Base-by-base conservation (phyloP, 495 filamentous ascomycete species). In the Xylaria castorea region DNA sequence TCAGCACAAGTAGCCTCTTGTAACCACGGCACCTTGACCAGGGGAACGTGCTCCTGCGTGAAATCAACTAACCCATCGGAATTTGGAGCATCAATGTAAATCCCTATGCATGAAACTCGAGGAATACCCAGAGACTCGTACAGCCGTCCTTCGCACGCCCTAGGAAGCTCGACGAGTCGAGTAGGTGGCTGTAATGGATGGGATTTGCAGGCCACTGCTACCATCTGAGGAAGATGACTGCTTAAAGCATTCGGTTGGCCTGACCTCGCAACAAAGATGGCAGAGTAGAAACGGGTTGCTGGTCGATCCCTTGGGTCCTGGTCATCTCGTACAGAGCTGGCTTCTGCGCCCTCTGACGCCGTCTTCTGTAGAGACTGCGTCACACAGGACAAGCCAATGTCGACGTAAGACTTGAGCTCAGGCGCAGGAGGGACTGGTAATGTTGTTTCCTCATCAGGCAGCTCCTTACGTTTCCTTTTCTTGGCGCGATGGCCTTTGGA, bases 221-320 rank as follows among this genome's bases (percentile, higher is more conserved):
- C 81, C 75, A 91, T 86, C 62, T 87, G 83, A 32, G 90, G 90
- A 51, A 92, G 83, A 74, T 92, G 90, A 11, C 84, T 83, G 77
- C 90, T 81, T 55, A 90, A 82, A 20, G 82, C 77, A 38, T 84
- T 79, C 20, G 87, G 82, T 42, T 86, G 85, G 20, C 82, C 83
- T 34, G 85, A 86, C 55, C 82, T 82, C 34, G 84, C 78, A 44
- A 87, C 83, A 73, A 92, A 91, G 30, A 92, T 81, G 14, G 82
- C 81, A 14, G 83, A 81, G 65, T 88, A 82, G 50, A 51, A 53
- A 32, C 50, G 73, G 69, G 66, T 71, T 3, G 71, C 73, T 48
- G 69, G 11, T 61, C 53, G 46, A 65, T 70, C 53, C 50, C 27
- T 51, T 38, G 68, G 40, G 46, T 12, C 32, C 2, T 61, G 66